Conservation (phyloP, 1,284 basidiomycete genomes). For the Cronartium quercuum region DNA sequence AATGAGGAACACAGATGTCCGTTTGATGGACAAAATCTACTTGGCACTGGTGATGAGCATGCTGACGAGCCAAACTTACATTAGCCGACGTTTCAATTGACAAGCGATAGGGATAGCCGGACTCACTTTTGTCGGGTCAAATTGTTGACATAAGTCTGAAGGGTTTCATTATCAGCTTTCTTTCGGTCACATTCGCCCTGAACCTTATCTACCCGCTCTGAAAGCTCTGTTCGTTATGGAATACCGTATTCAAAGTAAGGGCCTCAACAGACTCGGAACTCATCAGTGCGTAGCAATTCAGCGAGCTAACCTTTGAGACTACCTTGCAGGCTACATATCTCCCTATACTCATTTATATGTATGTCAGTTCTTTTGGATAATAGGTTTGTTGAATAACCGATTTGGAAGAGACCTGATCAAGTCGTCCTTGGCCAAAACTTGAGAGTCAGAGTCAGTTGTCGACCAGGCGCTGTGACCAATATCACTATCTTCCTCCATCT, state of each 20-base stretch:
- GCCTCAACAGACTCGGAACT: not conserved
- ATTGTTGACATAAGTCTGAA: constrained; percentile 38
- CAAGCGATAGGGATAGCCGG: not conserved
- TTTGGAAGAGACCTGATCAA: not conserved
- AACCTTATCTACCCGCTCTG: constrained; percentile 15
- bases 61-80: not conserved
- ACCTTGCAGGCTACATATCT: constrained; percentile 4
- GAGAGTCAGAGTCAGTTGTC: not conserved
- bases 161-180: constrained; percentile 38
- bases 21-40: not conserved
- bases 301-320: constrained; percentile 18
- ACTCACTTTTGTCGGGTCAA: constrained; percentile 37
- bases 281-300: not conserved
- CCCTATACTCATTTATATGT: not conserved
- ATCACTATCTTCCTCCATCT: not conserved
- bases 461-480: not conserved
- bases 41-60: not conserved
- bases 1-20: no score
- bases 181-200: constrained; percentile 24
- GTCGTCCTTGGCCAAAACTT: not conserved
- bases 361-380: no score
- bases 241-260: not conserved
- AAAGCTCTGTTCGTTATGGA: not conserved
- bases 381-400: not conserved
- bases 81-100: not conserved